Evolutionary conservation across 495 filamentous ascomycete genomes (phyloP).

Genomic region (Neurospora terricola): DNA sequence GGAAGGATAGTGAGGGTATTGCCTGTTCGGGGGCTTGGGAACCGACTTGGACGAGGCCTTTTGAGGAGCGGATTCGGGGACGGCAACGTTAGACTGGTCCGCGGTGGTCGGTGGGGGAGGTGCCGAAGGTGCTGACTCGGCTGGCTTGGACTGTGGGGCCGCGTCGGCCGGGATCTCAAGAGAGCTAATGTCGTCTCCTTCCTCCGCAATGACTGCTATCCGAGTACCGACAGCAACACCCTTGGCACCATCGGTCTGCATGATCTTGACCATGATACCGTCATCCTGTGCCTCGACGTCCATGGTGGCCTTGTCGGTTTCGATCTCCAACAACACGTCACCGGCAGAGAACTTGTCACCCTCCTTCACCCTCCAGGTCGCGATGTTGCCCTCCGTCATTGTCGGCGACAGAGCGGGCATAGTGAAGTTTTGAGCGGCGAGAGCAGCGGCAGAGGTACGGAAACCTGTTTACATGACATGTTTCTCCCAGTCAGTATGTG

Average conservation of each 20-base stretch:
- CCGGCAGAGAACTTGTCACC: conserved; percentile 66
- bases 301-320: conserved; percentile 85
- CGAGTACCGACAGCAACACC: conserved; percentile 58
- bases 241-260: conserved; percentile 59
- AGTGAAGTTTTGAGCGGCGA: conserved; percentile 67
- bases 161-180: conserved; percentile 61
- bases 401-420: conserved; percentile 84
- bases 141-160: conserved; percentile 17
- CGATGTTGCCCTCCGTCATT: conserved; percentile 80
- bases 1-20: conserved; percentile 76
- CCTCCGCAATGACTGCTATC: conserved; percentile 68
- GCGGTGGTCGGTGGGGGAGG: conserved; percentile 15
- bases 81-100: background rate
- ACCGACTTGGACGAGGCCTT: conserved; percentile 27
- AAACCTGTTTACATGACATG: conserved; percentile 40
- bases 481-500: background rate
- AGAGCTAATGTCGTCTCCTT: conserved; percentile 59
- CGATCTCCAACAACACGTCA: conserved; percentile 75
- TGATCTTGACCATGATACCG: conserved; percentile 69
- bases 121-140: conserved; percentile 11
- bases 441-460: conserved; percentile 42
- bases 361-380: conserved; percentile 68
- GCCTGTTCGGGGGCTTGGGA: conserved; percentile 52
- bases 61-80: conserved; percentile 21
- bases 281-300: conserved; percentile 85